Conservation (phyloP, 2,329 filamentous ascomycete genomes). For the Colletotrichum sp. region DNA sequence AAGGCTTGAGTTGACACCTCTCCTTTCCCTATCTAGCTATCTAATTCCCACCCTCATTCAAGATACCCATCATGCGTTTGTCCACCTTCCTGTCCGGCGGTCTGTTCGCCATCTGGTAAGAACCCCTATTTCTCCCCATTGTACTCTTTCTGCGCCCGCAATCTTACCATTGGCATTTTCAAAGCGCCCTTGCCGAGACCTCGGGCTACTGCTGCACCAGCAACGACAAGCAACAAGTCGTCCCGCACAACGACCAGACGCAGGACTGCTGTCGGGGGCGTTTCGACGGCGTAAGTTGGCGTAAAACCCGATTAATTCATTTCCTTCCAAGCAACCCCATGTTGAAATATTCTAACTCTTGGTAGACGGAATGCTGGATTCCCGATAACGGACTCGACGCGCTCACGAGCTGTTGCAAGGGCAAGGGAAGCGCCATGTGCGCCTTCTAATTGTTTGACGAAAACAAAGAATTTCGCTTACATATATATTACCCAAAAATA, state of each 20-base stretch:
- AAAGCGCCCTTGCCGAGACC: neutral
- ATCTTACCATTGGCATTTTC: no score
- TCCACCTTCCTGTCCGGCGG: neutral
- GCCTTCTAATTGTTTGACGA: neutral
- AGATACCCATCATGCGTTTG: neutral
- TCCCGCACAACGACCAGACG: neutral
- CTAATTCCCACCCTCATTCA: neutral
- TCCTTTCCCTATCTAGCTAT: neutral
- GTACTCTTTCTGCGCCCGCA: no score
- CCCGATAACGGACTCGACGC: neutral
- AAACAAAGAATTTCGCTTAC: no score
- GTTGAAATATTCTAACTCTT: neutral
- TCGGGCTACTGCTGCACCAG: neutral
- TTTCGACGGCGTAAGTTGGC: neutral
- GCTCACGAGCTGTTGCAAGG: neutral
- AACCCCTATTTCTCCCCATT: no score
- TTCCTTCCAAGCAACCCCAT: neutral
- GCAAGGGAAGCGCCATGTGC: neutral
- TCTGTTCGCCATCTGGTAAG: neutral
- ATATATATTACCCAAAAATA: neutral
- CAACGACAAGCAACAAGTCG: neutral
- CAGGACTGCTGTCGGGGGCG: neutral
- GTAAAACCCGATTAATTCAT: rapidly evolving
- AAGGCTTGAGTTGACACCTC: neutral
- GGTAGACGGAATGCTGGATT: neutral